phyloP scores from a whole-genome alignment of 768 basidiomycete genomes.

The Kwoniella dejecticola region DNA sequence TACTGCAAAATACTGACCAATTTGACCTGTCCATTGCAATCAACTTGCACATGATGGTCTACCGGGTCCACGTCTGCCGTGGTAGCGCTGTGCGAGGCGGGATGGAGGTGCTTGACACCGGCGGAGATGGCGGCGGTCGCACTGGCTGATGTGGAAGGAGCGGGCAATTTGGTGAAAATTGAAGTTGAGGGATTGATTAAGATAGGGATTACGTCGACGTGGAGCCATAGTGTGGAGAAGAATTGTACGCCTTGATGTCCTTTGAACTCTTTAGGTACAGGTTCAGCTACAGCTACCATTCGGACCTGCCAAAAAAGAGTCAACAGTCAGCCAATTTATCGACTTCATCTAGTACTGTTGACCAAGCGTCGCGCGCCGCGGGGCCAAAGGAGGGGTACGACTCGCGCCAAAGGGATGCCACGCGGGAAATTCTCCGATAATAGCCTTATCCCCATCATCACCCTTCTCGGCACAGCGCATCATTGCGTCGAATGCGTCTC shows the following conservation, averaged over 20 bases:
- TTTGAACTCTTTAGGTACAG: slow-evolving; percentile 39
- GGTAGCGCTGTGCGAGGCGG: slow-evolving; percentile 52
- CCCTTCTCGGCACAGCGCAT: too few relatives aligned
- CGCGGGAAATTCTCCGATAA: too few relatives aligned
- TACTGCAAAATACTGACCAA: slow-evolving; percentile 75
- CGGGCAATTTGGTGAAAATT: slow-evolving; percentile 51
- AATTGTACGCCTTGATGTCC: slow-evolving; percentile 31
- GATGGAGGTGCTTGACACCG: slow-evolving; percentile 50
- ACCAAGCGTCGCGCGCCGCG: too few relatives aligned
- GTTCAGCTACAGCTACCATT: slow-evolving; percentile 43
- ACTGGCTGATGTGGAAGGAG: slow-evolving; percentile 43
- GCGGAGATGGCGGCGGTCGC: slow-evolving; percentile 45
- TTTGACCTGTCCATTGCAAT: slow-evolving; percentile 81
- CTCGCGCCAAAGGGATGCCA: too few relatives aligned
- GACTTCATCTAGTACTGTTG: too few relatives aligned
- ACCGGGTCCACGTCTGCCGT: slow-evolving; percentile 36
- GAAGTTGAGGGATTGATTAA: slow-evolving; percentile 44
- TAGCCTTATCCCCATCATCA: too few relatives aligned
- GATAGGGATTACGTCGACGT: slow-evolving; percentile 49
- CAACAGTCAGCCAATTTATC: too few relatives aligned
- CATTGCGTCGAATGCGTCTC: too few relatives aligned
- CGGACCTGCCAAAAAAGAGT: slow-evolving; percentile 31
- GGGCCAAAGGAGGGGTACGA: too few relatives aligned
- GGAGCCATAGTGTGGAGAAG: slow-evolving; percentile 43
- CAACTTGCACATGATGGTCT: slow-evolving; percentile 76